These are phyloP conservation scores for Phytophthora hibernalis DNA, from an alignment of 352 stramenopile genomes.

Conservation along the genomic window DNA sequence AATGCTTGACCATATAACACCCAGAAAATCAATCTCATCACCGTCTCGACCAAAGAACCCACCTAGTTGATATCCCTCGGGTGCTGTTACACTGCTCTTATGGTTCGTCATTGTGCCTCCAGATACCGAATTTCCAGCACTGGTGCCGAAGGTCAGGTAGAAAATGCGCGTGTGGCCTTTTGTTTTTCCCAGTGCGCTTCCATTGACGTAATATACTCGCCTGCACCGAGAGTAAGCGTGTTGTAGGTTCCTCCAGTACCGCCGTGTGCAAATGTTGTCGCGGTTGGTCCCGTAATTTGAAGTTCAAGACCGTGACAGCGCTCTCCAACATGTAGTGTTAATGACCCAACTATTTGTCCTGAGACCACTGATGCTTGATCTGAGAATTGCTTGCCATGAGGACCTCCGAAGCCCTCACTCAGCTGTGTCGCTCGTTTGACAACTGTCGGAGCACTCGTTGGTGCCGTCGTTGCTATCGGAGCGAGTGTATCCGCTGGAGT, in stretches of 20 bases:
- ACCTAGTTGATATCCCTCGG: slow-evolving; percentile 18
- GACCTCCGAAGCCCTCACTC: slow-evolving; percentile 19
- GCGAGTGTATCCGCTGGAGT: too few relatives aligned
- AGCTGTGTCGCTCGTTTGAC: neutral
- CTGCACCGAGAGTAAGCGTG: neutral
- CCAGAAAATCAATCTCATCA: slow-evolving; percentile 18
- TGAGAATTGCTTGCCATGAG: slow-evolving; percentile 10
- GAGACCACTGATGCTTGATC: slow-evolving; percentile 6
- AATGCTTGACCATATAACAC: slow-evolving; percentile 23
- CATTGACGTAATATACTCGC: slow-evolving; percentile 14
- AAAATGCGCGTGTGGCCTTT: slow-evolving; percentile 8
- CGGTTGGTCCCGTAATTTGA: neutral
- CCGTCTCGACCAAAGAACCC: slow-evolving; percentile 18
- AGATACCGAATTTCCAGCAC: neutral
- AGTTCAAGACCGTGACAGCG: slow-evolving; percentile 14
- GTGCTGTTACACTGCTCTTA: neutral
- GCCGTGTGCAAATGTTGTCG: slow-evolving; percentile 14
- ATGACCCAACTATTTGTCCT: slow-evolving; percentile 7
- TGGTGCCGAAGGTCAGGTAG: slow-evolving; percentile 4
- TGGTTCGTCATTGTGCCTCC: neutral
- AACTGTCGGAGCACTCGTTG: neutral
- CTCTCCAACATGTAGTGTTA: slow-evolving; percentile 10
- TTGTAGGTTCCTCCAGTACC: slow-evolving; percentile 8
- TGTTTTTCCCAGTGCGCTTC: slow-evolving; percentile 2
- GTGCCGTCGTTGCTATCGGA: too few relatives aligned